Evolutionary conservation across 805 yeast genomes (phyloP), one percentile per base, ranked within the genome.

Genomic region (Spathaspora girioi): DNA sequence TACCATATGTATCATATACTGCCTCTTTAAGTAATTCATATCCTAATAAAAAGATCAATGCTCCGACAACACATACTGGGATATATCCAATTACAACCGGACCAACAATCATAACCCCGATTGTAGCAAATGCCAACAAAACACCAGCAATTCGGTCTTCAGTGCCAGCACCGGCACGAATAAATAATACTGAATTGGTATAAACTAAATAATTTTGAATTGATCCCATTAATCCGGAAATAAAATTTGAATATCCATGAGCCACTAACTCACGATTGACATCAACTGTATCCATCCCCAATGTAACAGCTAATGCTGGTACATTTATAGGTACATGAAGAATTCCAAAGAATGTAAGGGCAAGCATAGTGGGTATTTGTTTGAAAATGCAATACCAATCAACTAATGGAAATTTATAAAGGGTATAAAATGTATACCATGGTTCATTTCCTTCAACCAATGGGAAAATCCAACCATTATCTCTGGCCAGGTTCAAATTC

Each of bases 271-370:
- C 99, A 52, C 92, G 78, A 67, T 94, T 96, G 41, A 94, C 96
- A 64, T 92, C 96, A 57, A 88, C 82, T 51, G 85, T 84, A 66
- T 88, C 94, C 79, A 88, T 86, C 2, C 89, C 89, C 0, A 89
- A 80, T 5, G 96, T 87, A 15, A 92, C 94, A 0, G 98, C 97
- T 45, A 94, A 76, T 0, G 99, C 98, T 1, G 99, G 99, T 12
- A 94, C 97, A 65, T 94, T 94, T 54, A 94, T 94, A 3, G 99
- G 99, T 10, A 94, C 99, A 61, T 94, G 99, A 50, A 94, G 71
- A 40, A 94, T 87, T 11, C 99, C 99, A 62, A 94, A 94, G 64
- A 94, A 94, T 0, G 98, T 92, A 56, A 94, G 75, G 0, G 99
- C 99, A 50, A 93, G 70, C 97, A 94, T 94, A 2, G 96, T 87